A percentile compares a stretch with the other conserved stretches of the same genome.
phyloP scores from a whole-genome alignment of 257 asterid genomes.

The Gentiana straminea region DNA sequence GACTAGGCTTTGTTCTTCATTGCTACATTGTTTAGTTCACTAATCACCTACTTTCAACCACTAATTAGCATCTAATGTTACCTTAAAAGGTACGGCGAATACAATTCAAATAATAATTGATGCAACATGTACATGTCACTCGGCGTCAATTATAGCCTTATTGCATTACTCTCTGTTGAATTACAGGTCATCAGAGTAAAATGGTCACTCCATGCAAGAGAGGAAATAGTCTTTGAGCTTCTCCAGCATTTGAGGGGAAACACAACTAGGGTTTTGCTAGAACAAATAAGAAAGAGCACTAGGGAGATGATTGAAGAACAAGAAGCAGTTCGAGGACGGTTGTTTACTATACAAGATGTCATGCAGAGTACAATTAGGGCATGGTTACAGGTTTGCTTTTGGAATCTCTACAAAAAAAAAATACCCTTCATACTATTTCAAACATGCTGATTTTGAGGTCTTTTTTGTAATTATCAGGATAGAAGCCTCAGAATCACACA shows the following conservation, averaged over 20 bases:
- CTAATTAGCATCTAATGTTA: no score
- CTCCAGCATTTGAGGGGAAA: slow-evolving; percentile 83
- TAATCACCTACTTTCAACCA: no score
- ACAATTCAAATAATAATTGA: no score
- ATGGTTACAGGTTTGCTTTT: slow-evolving; percentile 73
- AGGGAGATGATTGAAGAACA: slow-evolving; percentile 96
- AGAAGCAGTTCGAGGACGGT: slow-evolving; percentile 96
- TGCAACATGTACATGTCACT: no score
- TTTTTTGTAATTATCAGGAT: slow-evolving; percentile 44
- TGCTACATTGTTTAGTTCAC: no score
- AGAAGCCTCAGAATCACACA: slow-evolving; percentile 85
- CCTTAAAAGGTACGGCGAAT: no score
- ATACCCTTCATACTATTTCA: no score
- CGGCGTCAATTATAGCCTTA: background rate
- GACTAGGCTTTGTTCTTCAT: no score
- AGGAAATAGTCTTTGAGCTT: slow-evolving; percentile 91
- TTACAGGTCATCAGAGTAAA: slow-evolving; percentile 84
- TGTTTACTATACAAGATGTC: slow-evolving; percentile 95
- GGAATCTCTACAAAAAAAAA: background rate
- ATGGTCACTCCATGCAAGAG: slow-evolving; percentile 98
- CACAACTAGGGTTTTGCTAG: slow-evolving; percentile 42
- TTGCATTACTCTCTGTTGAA: background rate
- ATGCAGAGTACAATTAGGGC: slow-evolving; percentile 97
- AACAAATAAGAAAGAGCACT: slow-evolving; percentile 73
- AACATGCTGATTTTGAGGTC: background rate